phyloP scores from a whole-genome alignment of 1,139 yeast genomes.

The Debaryomycetaceae sp. region DNA sequence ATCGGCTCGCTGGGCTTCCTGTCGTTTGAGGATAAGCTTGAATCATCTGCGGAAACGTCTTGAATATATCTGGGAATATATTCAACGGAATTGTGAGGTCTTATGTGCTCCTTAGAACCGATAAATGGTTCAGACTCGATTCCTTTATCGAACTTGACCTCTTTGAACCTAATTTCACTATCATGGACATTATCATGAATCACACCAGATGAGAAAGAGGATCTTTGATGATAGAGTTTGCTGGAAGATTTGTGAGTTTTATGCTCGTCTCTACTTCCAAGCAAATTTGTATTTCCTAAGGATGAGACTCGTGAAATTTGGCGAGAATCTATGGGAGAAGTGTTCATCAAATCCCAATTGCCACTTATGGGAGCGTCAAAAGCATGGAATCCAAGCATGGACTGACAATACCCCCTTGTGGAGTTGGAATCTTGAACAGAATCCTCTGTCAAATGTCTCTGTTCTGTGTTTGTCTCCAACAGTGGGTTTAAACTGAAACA shows the following conservation, averaged over 20 bases:
- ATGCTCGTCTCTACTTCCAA: neutral
- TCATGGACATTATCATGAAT: constrained; percentile 1
- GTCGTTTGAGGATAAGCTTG: constrained; percentile 1
- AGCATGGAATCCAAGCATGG: neutral
- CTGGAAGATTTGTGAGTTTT: neutral
- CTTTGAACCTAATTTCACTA: constrained; percentile 24
- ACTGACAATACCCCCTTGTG: neutral
- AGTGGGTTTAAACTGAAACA: constrained; percentile 30
- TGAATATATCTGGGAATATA: neutral
- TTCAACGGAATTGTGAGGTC: neutral
- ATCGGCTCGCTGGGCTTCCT: constrained; percentile 17
- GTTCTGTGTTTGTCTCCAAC: constrained; percentile 4
- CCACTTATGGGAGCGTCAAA: neutral
- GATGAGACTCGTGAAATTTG: neutral
- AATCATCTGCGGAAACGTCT: constrained; percentile 4
- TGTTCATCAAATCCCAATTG: neutral
- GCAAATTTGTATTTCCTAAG: neutral
- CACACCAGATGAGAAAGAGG: neutral
- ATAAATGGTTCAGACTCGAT: neutral
- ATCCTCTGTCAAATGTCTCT: neutral
- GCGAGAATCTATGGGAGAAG: neutral
- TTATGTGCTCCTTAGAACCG: neutral
- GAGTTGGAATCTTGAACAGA: neutral
- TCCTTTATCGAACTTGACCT: constrained; percentile 21
- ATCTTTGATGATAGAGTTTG: neutral